Percentiles rank a stretch among this genome's conserved stretches.
These are phyloP conservation scores for Fistulinella prunicolor DNA, from an alignment of 768 basidiomycete genomes.

Conservation along the genomic window DNA sequence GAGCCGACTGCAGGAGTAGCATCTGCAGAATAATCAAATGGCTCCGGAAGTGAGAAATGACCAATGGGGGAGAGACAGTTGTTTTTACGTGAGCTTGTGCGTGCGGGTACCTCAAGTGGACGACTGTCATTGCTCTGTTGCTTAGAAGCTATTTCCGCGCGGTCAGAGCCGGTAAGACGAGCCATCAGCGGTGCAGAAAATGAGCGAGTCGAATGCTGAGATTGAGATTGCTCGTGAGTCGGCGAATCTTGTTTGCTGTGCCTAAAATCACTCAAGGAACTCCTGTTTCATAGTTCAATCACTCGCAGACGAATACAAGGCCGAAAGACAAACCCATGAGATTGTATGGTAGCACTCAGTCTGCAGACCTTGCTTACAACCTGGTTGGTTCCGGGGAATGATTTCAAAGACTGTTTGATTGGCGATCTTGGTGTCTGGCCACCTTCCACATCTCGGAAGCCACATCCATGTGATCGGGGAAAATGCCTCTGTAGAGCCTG, in stretches of 20 bases:
- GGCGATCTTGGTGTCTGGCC: background rate
- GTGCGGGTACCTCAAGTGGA: background rate
- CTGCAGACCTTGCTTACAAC: background rate
- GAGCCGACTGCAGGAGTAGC: background rate
- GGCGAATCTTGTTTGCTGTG: background rate
- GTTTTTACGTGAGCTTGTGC: conserved; percentile 1
- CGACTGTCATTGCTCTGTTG: background rate
- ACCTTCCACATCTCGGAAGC: background rate
- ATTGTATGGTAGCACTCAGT: background rate
- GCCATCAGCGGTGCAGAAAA: background rate
- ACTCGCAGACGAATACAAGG: background rate
- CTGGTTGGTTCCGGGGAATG: background rate
- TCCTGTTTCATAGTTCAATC: conserved; percentile 7
- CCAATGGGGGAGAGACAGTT: conserved; percentile 18
- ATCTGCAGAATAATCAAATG: conserved; percentile 2
- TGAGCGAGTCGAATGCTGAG: background rate
- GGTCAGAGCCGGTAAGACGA: conserved; percentile 1
- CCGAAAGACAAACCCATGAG: conserved; percentile 8
- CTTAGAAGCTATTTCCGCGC: conserved; percentile 1
- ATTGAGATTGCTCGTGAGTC: background rate
- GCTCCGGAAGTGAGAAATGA: conserved; percentile 11
- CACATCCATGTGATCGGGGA: background rate
- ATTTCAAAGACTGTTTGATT: background rate
- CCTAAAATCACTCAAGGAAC: background rate
- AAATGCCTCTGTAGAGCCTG: background rate